Conservation (phyloP, 1,284 basidiomycete genomes). For the Cerrena zonata region DNA sequence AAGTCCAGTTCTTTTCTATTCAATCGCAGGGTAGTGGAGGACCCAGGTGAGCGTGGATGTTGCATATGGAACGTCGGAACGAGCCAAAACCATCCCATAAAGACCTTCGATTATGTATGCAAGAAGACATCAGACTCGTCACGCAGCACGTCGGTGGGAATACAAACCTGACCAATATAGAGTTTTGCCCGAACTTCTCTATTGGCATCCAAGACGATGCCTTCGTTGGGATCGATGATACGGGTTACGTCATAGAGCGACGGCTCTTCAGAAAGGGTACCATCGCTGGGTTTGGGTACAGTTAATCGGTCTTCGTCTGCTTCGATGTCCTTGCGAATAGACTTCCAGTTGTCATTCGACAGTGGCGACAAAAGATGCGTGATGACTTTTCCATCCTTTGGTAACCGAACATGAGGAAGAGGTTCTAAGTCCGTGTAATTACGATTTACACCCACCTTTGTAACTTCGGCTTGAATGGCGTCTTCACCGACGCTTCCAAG, state of each 20-base stretch:
- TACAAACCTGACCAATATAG: slow-evolving; percentile 64
- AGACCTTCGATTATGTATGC: slow-evolving; percentile 37
- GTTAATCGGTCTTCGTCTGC: slow-evolving; percentile 16
- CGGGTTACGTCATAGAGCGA: slow-evolving; percentile 38
- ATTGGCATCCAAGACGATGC: slow-evolving; percentile 59
- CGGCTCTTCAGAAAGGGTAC: slow-evolving; percentile 36
- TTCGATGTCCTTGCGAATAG: slow-evolving; percentile 33
- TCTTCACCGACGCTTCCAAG: slow-evolving; percentile 40
- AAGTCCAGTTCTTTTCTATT: slow-evolving; percentile 69
- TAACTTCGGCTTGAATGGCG: slow-evolving; percentile 28
- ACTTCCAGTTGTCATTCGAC: slow-evolving; percentile 39
- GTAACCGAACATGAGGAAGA: neutral
- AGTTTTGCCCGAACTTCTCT: slow-evolving; percentile 76
- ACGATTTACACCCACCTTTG: slow-evolving; percentile 19
- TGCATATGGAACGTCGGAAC: slow-evolving; percentile 77
- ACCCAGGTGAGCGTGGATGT: slow-evolving; percentile 28
- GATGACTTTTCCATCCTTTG: slow-evolving; percentile 37
- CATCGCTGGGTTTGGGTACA: slow-evolving; percentile 19
- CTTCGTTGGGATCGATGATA: slow-evolving; percentile 28
- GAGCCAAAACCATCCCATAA: slow-evolving; percentile 81
- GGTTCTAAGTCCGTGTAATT: neutral
- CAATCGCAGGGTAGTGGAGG: slow-evolving; percentile 33
- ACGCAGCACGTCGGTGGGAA: too few relatives aligned
- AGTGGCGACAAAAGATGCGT: slow-evolving; percentile 42
- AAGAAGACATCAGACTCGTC: too few relatives aligned